These are phyloP conservation scores for Clarkia xantiana DNA, from an alignment of 345 rosid species.

Conservation along the genomic window DNA sequence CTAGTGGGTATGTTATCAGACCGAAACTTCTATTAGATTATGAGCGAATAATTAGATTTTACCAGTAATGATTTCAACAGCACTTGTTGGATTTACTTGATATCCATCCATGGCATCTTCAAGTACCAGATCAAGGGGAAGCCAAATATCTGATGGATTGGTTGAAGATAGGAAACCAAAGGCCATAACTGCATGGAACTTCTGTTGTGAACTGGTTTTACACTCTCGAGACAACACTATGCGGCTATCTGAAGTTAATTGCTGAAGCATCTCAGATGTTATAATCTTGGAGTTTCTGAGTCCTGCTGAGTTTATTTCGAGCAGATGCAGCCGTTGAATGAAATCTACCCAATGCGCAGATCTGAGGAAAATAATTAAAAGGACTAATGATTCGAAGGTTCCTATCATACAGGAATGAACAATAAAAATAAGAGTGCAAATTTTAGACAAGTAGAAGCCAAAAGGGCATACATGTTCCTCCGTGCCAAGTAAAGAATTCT, in stretches of 20 bases:
- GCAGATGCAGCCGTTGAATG: conserved; percentile 41
- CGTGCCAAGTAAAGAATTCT: conserved; percentile 60
- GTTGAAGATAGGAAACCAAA: conserved; percentile 54
- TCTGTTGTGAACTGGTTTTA: conserved; percentile 33
- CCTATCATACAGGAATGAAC: neutral
- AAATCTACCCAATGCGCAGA: conserved; percentile 58
- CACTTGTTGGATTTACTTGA: conserved; percentile 62
- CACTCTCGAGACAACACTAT: conserved; percentile 22
- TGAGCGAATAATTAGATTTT: conserved; percentile 8
- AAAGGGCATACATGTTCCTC: conserved; percentile 48
- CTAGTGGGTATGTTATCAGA: neutral
- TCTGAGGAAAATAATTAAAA: conserved; percentile 17
- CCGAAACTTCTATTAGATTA: neutral
- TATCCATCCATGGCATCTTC: conserved; percentile 96
- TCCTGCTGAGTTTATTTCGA: conserved; percentile 42
- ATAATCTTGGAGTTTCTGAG: conserved; percentile 39
- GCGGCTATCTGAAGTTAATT: conserved; percentile 35
- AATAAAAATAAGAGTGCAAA: neutral
- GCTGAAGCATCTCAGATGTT: conserved; percentile 32
- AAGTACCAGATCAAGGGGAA: conserved; percentile 80
- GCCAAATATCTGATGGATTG: conserved; percentile 72
- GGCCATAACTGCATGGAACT: conserved; percentile 41
- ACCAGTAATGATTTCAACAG: conserved; percentile 71
- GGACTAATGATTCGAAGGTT: too few species aligned
- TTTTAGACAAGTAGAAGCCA: neutral